A percentile compares a stretch with the other conserved stretches of the same genome.
Evolutionary conservation across 345 rosid species (phyloP).

Genomic region (Balakata baccata): DNA sequence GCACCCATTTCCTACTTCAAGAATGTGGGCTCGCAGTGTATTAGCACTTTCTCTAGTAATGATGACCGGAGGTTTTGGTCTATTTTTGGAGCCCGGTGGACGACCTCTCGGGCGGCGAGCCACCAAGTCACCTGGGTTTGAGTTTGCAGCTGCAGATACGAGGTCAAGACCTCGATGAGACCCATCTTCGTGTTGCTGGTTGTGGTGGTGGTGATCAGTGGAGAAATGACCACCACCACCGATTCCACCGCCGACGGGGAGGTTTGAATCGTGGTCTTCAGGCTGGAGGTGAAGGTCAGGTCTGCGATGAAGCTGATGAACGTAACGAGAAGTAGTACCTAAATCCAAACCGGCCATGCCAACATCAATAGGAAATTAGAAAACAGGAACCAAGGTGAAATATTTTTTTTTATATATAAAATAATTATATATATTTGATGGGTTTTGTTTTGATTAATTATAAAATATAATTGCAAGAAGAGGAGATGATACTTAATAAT

Average conservation of each 20-base stretch:
- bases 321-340: constrained; percentile 50
- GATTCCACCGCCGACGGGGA: constrained; percentile 26
- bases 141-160: constrained; percentile 27
- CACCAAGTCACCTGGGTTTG: constrained; percentile 35
- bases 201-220: constrained; percentile 17
- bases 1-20: constrained; percentile 83
- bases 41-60: constrained; percentile 96
- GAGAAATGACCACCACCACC: constrained; percentile 39
- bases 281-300: constrained; percentile 59
- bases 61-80: constrained; percentile 81
- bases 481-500: constrained; percentile 8
- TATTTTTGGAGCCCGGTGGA: constrained; percentile 92
- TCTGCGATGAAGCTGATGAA: constrained; percentile 50
- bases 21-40: constrained; percentile 94
- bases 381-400: constrained; percentile 30
- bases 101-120: constrained; percentile 84
- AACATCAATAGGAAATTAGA: constrained; percentile 27
- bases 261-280: constrained; percentile 37
- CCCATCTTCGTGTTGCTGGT: constrained; percentile 7
- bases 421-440: background rate
- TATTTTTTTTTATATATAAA: background rate
- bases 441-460: constrained; percentile 16
- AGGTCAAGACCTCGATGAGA: constrained; percentile 54
- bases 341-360: constrained; percentile 68
- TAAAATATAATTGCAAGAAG: background rate